phyloP scores from a whole-genome alignment of 345 rosid genomes.

The Camelina laxa region DNA sequence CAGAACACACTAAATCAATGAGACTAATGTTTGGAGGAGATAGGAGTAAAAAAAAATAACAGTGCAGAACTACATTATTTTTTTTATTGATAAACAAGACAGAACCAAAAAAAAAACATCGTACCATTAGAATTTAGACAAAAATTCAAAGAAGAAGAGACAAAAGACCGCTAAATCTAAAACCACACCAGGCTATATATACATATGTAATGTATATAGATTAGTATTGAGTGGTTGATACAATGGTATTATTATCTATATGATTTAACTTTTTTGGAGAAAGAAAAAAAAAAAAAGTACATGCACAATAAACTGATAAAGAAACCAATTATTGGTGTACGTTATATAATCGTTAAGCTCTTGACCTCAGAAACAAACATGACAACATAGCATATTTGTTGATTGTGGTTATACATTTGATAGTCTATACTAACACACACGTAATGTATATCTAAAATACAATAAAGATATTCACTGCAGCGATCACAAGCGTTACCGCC shows the following conservation, averaged over 20 bases:
- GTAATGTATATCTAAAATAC: neutral
- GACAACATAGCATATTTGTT: neutral
- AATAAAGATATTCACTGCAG: too few relatives aligned
- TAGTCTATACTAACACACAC: neutral
- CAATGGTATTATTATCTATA: conserved; percentile 3
- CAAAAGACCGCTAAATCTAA: conserved; percentile 31
- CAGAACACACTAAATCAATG: too few relatives aligned
- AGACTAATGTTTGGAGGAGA: too few relatives aligned
- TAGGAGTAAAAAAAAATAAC: neutral
- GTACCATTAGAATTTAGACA: neutral
- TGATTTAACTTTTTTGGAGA: neutral
- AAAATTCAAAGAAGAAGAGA: conserved; percentile 10
- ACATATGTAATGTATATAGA: conserved; percentile 8
- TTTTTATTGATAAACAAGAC: neutral
- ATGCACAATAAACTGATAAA: neutral
- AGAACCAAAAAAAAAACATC: neutral
- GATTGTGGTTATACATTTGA: neutral
- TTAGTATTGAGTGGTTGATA: conserved; percentile 36
- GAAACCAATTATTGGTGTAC: neutral
- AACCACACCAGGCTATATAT: neutral
- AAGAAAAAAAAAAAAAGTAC: neutral
- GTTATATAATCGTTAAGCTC: neutral
- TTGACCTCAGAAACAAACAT: conserved; percentile 3
- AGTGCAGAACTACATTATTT: neutral
- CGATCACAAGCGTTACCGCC: too few relatives aligned